Base-by-base conservation (phyloP, 2,329 filamentous ascomycete genomes). In the Diplodia mutila region DNA sequence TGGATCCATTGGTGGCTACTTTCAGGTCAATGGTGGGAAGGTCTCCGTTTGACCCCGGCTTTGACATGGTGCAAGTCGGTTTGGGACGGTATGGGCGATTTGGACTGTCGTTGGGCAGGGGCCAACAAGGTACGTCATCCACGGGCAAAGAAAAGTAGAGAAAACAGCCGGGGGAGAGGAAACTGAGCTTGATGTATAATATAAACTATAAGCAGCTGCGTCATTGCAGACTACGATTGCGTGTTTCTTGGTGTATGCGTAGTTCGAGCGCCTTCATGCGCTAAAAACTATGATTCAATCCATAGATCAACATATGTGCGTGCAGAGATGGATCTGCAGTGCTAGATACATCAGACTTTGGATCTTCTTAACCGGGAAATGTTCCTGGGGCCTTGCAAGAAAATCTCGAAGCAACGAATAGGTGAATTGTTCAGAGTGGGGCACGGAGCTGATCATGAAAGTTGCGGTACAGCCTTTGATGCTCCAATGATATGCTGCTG, bases 201-300 rank as follows among this genome's bases (percentile, higher is more conserved):
- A 16, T 61, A 5, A 37, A 49, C 25, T 27, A 14, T 34, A 34
- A 29, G n/a, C 18, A n/a, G 14, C 16, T 34, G 42, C 57, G 57
- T 42, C 46, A 61, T 61, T 48, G 57, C 27, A 39, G n/a, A 18
- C 39, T 23, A 46, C 29, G 29, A 61, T 61, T 27, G 57, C 57
- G 57, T 32, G 2, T 29, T 7, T 61, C 57, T 61, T 61, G 57
- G 57, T 49, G 57, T 32, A 48, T 61, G 54, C 42, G 46, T 32
- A 32, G 57, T 48, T 16, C 21, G 27, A 42, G 21, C 37, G 27
- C 11, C 42, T 16, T 14, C 11, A n/a, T 27, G 57, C 37, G 42
- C 57, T 61, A 61, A 61, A 61, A 48, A 27, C 8, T 37, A 61
- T 61, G 57, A 61, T 49, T 61, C 57, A 61, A 11, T 4, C 12